Evolutionary conservation across 1,139 yeast genomes (phyloP).

Genomic region (Scheffersomyces quercinus): DNA sequence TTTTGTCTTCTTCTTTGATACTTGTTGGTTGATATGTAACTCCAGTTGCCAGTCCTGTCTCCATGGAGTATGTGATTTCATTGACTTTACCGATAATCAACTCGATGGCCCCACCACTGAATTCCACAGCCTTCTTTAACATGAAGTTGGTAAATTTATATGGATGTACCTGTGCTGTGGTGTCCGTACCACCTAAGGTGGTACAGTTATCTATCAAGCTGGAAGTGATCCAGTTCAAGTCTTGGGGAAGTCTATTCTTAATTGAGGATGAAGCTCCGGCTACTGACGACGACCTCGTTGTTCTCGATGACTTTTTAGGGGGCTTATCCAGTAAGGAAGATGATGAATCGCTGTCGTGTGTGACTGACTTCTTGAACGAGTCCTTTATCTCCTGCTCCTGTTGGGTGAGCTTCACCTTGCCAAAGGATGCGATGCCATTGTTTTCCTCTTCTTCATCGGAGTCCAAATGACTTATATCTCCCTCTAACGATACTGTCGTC

Average conservation of each 20-base stretch:
- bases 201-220: conserved; percentile 73
- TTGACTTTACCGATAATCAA: conserved; percentile 81
- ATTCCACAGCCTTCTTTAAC: conserved; percentile 74
- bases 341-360: conserved; percentile 21
- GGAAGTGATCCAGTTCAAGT: conserved; percentile 79
- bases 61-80: conserved; percentile 61
- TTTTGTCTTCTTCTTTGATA: conserved; percentile 12
- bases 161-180: conserved; percentile 97
- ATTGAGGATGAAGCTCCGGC: conserved; percentile 7
- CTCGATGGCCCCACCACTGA: conserved; percentile 73
- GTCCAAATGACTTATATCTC: conserved; percentile 55
- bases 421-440: background rate
- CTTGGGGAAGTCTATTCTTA: conserved; percentile 56
- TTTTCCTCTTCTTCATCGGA: conserved; percentile 19
- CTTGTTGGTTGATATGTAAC: conserved; percentile 63
- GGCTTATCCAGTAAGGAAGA: conserved; percentile 24
- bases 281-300: conserved; percentile 16
- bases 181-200: conserved; percentile 77
- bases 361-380: conserved; percentile 14
- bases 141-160: conserved; percentile 84
- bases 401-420: conserved; percentile 6
- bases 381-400: conserved; percentile 9
- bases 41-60: conserved; percentile 67
- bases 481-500: conserved; percentile 85
- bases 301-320: conserved; percentile 36